Evolutionary conservation across 805 yeast genomes (phyloP), one percentile per base, ranked within the genome.

Genomic region (Starmerella bombi): DNA sequence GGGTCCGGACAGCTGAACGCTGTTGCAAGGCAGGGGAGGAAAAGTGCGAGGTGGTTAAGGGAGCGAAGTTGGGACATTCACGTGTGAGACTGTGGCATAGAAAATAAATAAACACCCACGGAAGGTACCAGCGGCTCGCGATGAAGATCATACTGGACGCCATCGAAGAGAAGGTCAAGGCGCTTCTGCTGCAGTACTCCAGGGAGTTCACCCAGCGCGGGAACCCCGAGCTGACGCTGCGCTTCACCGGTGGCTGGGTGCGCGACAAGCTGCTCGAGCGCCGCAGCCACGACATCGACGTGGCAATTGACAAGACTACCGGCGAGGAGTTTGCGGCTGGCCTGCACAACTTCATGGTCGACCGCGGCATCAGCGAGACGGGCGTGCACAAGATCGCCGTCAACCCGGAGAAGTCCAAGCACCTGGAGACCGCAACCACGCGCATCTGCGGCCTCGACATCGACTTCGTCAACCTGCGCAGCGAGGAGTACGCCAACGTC

Each of bases 181-280:
- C 41, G 14, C 45, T 61, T 19, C 51, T 64, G 29, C 57, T 59
- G 12, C 43, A 50, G 19, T 63, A 58, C 38, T 53, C 61, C 17
- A 32, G 34, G 12, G 52, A 52, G 35, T 53, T 50, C 39, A 50
- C 47, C 14, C 34, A 7, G 34, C 44, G 21, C 33, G 56, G 41
- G 19, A 49, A 30, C 20, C 50, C 41, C 16, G 35, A 5, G 44
- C 56, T 78, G 8, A 77, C 70, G 33, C 65, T 81, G 12, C 60
- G 98, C 45, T 81, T 91, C 50, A 86, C 96, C 0, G 98, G 98
- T 27, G 98, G 98, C 0, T 88, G 98, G 98, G 98, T 91, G 2
- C 70, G 98, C 51, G 98, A 91, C 59, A 91, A 91, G 61, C 64
- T 91, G 22, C 64, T 91, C 23, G 93, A 94, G 0, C 68, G 70